These are phyloP conservation scores for Phialophora tarda DNA, from an alignment of 2,329 filamentous ascomycete genomes.

Conservation along the genomic window DNA sequence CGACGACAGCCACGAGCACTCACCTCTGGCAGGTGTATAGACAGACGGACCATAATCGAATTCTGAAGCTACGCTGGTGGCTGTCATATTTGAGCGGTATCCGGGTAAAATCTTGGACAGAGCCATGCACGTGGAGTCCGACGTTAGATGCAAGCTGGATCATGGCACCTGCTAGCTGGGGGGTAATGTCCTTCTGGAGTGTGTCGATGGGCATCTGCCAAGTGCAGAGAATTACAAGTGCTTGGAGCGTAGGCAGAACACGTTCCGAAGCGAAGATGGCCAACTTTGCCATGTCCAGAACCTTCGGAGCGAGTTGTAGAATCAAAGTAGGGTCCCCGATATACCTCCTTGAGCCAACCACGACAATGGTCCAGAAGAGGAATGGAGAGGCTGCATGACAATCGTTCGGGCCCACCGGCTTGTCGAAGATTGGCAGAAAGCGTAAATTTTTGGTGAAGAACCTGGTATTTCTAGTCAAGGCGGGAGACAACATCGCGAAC, in stretches of 20 bases:
- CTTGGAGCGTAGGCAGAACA: constrained; percentile 25
- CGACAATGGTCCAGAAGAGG: constrained; percentile 69
- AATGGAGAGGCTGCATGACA: constrained; percentile 65
- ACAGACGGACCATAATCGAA: constrained; percentile 29
- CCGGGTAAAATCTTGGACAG: constrained; percentile 28
- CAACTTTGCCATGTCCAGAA: constrained; percentile 21
- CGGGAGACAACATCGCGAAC: not conserved
- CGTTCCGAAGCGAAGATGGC: constrained; percentile 26
- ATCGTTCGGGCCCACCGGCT: constrained; percentile 57
- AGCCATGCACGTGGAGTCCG: constrained; percentile 30
- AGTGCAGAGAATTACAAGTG: constrained; percentile 29
- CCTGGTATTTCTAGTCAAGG: constrained; percentile 7
- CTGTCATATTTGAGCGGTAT: constrained; percentile 19
- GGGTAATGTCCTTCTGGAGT: constrained; percentile 25
- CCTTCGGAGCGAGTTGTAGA: constrained; percentile 49
- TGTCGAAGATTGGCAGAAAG: constrained; percentile 67
- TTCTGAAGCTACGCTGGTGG: constrained; percentile 19
- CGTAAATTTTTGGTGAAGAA: constrained; percentile 68
- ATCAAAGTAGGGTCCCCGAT: constrained; percentile 59
- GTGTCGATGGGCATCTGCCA: constrained; percentile 32
- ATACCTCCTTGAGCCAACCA: constrained; percentile 66
- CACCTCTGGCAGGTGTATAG: constrained; percentile 28
- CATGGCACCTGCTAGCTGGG: constrained; percentile 27
- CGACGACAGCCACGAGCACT: not conserved
- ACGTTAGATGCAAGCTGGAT: constrained; percentile 26